phyloP scores from a whole-genome alignment of 139 green algal genomes.

The Micractinium sp. region DNA sequence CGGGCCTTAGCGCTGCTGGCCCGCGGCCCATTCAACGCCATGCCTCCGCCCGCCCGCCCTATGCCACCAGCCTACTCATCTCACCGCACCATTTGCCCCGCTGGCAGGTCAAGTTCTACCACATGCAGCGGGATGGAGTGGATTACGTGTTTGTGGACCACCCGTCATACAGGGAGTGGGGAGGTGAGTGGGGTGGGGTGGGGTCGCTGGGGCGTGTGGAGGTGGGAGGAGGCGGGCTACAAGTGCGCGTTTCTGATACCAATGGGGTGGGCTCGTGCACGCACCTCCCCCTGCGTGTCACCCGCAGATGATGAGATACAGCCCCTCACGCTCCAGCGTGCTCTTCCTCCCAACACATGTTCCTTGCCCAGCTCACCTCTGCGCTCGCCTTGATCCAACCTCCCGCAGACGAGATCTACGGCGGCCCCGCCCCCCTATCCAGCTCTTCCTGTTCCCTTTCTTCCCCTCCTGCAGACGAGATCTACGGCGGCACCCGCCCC shows the following conservation, averaged over 20 bases:
- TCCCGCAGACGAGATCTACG: too few species aligned
- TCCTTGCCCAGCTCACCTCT: too few species aligned
- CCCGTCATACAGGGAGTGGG: constrained; percentile 71
- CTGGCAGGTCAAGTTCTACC: constrained; percentile 77
- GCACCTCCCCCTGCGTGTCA: too few species aligned
- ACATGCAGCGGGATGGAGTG: constrained; percentile 79
- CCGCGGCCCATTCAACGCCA: neutral
- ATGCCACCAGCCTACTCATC: neutral
- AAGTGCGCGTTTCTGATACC: too few species aligned
- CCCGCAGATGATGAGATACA: too few species aligned
- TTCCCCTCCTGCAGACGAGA: constrained; percentile 49
- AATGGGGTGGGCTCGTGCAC: too few species aligned
- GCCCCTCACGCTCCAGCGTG: too few species aligned
- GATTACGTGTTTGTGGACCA: constrained; percentile 96
- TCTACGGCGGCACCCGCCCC: constrained; percentile 78
- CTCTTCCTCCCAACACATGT: too few species aligned
- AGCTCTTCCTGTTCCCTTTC: neutral
- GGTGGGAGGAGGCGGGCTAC: neutral
- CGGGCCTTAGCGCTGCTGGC: neutral
- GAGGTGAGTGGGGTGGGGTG: neutral
- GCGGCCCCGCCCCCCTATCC: neutral
- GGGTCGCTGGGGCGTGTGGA: too few species aligned
- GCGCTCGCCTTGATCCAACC: too few species aligned
- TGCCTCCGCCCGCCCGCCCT: neutral
- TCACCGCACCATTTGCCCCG: too few species aligned